Evolutionary conservation across 345 rosid genomes (phyloP), one percentile per base, ranked within the genome.

Genomic region (Zanthoxylum bungeanum): DNA sequence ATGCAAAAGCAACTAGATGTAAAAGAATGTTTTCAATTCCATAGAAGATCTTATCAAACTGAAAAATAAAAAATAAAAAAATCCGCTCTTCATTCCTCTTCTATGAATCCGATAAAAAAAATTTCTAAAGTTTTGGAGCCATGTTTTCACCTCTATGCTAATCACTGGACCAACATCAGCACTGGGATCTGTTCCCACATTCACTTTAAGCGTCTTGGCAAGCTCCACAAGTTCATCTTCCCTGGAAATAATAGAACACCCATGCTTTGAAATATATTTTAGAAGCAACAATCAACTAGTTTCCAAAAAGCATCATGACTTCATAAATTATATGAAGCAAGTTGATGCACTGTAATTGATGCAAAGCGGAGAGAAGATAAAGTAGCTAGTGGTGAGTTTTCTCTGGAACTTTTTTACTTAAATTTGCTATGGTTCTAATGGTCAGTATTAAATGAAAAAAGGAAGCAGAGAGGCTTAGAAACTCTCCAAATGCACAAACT

Each of bases 141-240:
- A 68, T 60, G 51, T 34, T 57, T 62, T 58, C 69, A 78, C 86
- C 84, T 78, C 80, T 73, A 66, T 70, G 62, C 78, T 77, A 66
- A 73, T 80, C 59, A 82, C 81, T 39, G 83, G 83, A 72, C 86
- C 83, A 10, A 82, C 30, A 66, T 79, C 86, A 21, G 81, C 73
- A 16, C 49, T 33, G 25, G 81, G 70, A 72, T 82, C 83, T 53
- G 77, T 74, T 64, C 81, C 86, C 17, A 50, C 77, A 60, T 72
- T 82, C 70, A 79, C 81, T 71, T 77, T 74, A 28, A 79, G 79
- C 55, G 74, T 68, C 67, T 74, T 77, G 68, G 83, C 81, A 68
- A 71, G 85, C 53, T 73, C 75, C 71, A 70, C 70, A 39, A 82
- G 80, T 74, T 79, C 76, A 30, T 70, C 69, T 61, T 82, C 82